phyloP scores from a whole-genome alignment of 306 rosid genomes.

The Cyclanthera cordifolia region DNA sequence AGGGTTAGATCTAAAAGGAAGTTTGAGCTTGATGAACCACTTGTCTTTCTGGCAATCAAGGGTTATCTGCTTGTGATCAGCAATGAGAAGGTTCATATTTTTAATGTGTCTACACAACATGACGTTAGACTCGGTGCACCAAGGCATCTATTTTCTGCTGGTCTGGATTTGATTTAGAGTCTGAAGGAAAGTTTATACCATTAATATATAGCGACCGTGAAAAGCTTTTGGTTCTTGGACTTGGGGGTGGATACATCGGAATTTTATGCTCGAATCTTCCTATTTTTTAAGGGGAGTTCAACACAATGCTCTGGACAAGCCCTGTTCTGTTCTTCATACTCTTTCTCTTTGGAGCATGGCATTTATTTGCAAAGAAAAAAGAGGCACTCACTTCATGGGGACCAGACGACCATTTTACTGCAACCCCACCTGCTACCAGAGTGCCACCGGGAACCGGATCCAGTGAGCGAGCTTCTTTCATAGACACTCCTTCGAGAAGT shows the following conservation, averaged over 20 bases:
- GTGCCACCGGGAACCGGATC: conserved; percentile 60
- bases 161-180: conserved; percentile 49
- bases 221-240: conserved; percentile 75
- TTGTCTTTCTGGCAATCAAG: conserved; percentile 60
- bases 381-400: conserved; percentile 99
- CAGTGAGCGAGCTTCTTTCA: conserved; percentile 57
- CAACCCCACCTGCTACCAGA: conserved; percentile 39
- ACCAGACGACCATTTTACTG: conserved; percentile 72
- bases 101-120: conserved; percentile 74
- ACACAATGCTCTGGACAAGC: conserved; percentile 77
- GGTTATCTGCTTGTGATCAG: conserved; percentile 61
- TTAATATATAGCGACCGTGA: conserved; percentile 76
- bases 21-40: conserved; percentile 59
- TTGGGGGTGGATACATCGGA: conserved; percentile 88
- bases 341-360: conserved; percentile 84
- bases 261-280: conserved; percentile 76
- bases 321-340: conserved; percentile 78
- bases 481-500: conserved; percentile 61
- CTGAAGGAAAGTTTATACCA: conserved; percentile 28
- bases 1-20: conserved; percentile 81
- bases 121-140: conserved; percentile 69
- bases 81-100: conserved; percentile 47
- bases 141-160: conserved; percentile 56
- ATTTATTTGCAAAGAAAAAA: conserved; percentile 81
- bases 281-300: conserved; percentile 55